phyloP scores from a whole-genome alignment of 306 rosid genomes.

The Mucuna pruriens region DNA sequence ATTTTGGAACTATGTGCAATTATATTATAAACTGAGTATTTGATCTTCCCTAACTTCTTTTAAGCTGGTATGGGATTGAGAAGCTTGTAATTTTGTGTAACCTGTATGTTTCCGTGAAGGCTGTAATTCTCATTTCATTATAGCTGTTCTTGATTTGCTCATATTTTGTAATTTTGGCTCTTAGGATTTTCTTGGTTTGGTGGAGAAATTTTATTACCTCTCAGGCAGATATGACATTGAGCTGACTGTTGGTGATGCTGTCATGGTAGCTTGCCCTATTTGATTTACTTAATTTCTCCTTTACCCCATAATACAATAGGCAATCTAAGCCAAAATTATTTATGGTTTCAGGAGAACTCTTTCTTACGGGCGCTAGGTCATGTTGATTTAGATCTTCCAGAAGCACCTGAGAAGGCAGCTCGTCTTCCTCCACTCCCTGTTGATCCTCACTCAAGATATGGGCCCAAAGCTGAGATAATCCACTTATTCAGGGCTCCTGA shows the following conservation, averaged over 20 bases:
- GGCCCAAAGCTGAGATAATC: conserved; percentile 85
- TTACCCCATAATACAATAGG: neutral
- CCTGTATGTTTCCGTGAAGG: neutral
- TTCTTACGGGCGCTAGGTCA: conserved; percentile 74
- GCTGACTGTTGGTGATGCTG: conserved; percentile 90
- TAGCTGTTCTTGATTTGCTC: conserved; percentile 1
- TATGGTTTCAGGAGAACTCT: conserved; percentile 85
- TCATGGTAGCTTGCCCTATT: conserved; percentile 68
- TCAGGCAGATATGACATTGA: conserved; percentile 90
- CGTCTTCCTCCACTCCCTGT: conserved; percentile 77
- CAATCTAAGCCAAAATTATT: conserved; percentile 37
- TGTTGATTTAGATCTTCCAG: conserved; percentile 92
- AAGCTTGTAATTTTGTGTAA: neutral
- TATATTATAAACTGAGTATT: neutral
- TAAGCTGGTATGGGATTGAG: neutral
- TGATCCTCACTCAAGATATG: conserved; percentile 79
- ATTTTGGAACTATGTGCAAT: neutral
- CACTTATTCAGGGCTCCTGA: conserved; percentile 94
- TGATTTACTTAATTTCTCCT: neutral
- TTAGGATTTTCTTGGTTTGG: conserved; percentile 60
- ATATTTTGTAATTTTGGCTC: conserved; percentile 11
- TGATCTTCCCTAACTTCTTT: neutral
- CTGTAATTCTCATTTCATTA: neutral
- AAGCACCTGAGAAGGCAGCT: conserved; percentile 88
- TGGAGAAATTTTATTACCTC: conserved; percentile 90